These are phyloP conservation scores for Trichosanthes cucumerina DNA, from an alignment of 306 rosid species.

Conservation along the genomic window DNA sequence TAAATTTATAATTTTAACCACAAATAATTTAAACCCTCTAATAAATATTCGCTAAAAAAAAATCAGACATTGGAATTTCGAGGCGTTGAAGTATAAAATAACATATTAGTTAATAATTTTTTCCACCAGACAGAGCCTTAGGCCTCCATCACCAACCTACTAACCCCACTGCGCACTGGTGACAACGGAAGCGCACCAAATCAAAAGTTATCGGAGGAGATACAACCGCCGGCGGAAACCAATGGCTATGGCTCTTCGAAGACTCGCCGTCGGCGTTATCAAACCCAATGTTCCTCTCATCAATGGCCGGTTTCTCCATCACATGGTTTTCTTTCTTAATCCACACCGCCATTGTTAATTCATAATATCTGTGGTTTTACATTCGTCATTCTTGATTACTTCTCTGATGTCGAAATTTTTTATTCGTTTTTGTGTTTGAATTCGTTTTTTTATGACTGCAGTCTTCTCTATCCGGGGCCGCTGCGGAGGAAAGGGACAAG, in stretches of 20 bases:
- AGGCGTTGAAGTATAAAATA: no score
- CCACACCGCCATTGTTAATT: neutral
- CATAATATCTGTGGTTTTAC: neutral
- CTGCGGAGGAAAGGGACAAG: constrained; percentile 35
- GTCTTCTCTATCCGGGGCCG: constrained; percentile 51
- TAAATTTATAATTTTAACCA: no score
- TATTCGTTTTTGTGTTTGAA: neutral
- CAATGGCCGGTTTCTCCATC: constrained; percentile 34
- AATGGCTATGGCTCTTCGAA: constrained; percentile 71
- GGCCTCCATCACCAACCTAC: neutral
- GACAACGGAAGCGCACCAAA: neutral
- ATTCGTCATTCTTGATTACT: neutral
- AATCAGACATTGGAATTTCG: no score
- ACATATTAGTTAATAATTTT: no score
- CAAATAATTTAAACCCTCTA: no score
- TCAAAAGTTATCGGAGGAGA: neutral
- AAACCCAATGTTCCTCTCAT: constrained; percentile 26
- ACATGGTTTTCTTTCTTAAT: constrained; percentile 24
- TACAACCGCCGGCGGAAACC: neutral
- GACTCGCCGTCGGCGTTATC: constrained; percentile 35
- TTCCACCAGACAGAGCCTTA: neutral
- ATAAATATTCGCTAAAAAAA: no score
- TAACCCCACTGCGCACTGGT: neutral
- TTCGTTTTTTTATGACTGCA: constrained; percentile 20
- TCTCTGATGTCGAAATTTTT: neutral